These are phyloP conservation scores for Kodamaea nitidulidarum DNA, from an alignment of 805 yeast genomes.

Conservation along the genomic window DNA sequence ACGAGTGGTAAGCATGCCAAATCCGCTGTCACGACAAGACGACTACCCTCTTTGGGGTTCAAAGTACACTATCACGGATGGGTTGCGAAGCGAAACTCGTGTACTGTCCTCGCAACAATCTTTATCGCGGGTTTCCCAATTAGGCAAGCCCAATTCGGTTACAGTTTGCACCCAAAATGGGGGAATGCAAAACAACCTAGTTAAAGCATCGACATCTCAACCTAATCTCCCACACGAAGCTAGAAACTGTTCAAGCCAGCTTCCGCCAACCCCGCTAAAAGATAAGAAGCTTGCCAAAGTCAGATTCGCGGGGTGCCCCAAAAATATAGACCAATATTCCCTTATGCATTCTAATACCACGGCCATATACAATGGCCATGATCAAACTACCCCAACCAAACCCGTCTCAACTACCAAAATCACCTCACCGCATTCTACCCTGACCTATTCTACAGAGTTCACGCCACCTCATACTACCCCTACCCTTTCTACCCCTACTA, in stretches of 20 bases:
- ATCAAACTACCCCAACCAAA: no score
- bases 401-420: no score
- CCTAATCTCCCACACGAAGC: neutral
- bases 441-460: no score
- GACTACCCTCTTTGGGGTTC: neutral
- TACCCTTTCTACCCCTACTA: no score
- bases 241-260: neutral
- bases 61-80: neutral
- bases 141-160: neutral
- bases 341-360: neutral
- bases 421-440: no score
- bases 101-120: neutral
- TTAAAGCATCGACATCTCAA: no score
- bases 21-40: neutral
- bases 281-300: neutral
- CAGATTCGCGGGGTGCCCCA: neutral
- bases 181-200: no score
- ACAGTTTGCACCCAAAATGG: no score
- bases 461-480: no score
- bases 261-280: neutral
- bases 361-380: no score
- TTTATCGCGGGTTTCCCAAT: neutral
- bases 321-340: no score
- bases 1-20: constrained; percentile 24
- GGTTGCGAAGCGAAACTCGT: neutral